Conservation (phyloP, 768 basidiomycete species). For the Amanita subjunquillea region DNA sequence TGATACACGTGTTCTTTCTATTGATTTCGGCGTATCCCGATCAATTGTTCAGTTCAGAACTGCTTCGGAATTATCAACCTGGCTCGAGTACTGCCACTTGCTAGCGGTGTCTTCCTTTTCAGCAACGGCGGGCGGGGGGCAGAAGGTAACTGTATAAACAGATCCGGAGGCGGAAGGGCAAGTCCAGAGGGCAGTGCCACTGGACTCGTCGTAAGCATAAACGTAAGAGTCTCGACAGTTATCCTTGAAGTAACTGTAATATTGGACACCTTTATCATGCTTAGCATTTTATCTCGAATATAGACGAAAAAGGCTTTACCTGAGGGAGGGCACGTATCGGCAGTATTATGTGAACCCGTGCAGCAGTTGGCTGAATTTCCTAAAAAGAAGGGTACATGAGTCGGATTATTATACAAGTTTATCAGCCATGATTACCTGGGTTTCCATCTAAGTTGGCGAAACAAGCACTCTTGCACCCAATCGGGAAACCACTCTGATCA, state of each 20-base stretch:
- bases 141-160: conserved; percentile 42
- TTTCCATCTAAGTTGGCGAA: conserved; percentile 31
- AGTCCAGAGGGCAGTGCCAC: conserved; percentile 40
- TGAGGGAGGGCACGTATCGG: conserved; percentile 45
- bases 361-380: conserved; percentile 59
- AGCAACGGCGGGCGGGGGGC: conserved; percentile 15
- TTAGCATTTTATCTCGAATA: neutral
- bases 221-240: conserved; percentile 38
- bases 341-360: conserved; percentile 40
- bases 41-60: no score
- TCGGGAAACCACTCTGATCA: conserved; percentile 40
- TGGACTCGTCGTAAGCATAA: conserved; percentile 46
- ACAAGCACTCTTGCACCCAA: conserved; percentile 58
- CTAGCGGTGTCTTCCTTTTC: no score
- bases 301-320: conserved; percentile 10
- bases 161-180: conserved; percentile 30
- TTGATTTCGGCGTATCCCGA: no score
- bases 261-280: conserved; percentile 6
- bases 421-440: conserved; percentile 16
- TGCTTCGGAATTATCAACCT: no score
- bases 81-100: no score
- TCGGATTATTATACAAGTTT: neutral
- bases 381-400: conserved; percentile 9
- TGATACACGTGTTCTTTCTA: no score
- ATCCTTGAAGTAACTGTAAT: conserved; percentile 31